Evolutionary conservation across 2,329 filamentous ascomycete genomes (phyloP).

Genomic region (Escovopsis weberi): DNA sequence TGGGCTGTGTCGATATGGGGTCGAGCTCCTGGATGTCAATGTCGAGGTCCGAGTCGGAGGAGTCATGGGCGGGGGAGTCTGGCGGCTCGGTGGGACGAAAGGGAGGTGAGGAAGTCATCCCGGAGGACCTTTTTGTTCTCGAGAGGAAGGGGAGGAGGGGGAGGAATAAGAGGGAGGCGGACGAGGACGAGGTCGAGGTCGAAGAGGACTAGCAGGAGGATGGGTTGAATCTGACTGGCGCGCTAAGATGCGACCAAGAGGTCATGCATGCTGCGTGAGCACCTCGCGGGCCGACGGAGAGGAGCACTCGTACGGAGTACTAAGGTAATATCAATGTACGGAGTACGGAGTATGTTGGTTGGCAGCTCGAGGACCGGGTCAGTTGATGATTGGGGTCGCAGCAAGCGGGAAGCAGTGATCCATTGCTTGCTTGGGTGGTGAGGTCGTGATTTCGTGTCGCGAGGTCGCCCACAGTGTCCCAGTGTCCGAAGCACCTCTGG

Average conservation of each 20-base stretch:
- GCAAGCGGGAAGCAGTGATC: no score
- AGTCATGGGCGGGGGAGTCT: constrained; percentile 52
- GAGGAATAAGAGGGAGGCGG: no score
- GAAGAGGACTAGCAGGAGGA: not conserved
- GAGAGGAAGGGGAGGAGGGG: no score
- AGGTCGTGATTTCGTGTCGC: no score
- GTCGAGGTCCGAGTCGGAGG: constrained; percentile 51
- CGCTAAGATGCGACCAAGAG: constrained; percentile 5
- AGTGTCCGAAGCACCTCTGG: no score
- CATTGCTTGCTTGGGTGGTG: no score
- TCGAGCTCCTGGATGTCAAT: constrained; percentile 73
- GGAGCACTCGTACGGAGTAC: not conserved
- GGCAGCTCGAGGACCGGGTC: no score
- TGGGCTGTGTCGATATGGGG: constrained; percentile 33
- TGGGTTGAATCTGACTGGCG: constrained; percentile 6
- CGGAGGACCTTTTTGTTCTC: constrained; percentile 15
- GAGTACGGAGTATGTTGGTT: no score
- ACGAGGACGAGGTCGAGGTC: not conserved
- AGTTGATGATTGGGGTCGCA: no score
- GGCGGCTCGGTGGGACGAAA: constrained; percentile 44
- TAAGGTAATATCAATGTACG: no score
- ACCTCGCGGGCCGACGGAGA: constrained; percentile 1
- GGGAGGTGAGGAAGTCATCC: constrained; percentile 41
- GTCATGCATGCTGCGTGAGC: constrained; percentile 9
- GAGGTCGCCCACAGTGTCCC: no score